Evolutionary conservation across 208 protist genomes (phyloP), one percentile per base, ranked within the genome.

Genomic region (Leptomonas seymouri): DNA sequence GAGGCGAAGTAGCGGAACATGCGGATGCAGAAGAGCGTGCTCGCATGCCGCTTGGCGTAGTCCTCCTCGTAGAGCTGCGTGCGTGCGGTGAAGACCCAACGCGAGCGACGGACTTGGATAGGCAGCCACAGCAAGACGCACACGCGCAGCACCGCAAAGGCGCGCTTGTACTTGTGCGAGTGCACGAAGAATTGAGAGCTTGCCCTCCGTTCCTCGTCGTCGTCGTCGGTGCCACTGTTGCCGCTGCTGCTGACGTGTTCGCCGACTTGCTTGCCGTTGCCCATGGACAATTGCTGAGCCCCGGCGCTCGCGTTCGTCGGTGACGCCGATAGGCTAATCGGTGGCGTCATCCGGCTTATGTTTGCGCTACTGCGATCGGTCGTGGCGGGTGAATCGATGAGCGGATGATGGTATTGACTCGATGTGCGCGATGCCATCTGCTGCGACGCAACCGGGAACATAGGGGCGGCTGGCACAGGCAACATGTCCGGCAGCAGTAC

Each of bases 71-170:
- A 55, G 41, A 31, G 44, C 31, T 23, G 15, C 39, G 50, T 28
- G 44, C 80, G 61, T 41, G 81, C 36, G 21, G 42, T 62, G 44
- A 79, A 71, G 39, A 72, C 44, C 74, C 77, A 79, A 54, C 67
- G 56, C 18, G 84, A 89, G 34, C 89, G 84, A 12, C 56, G 60
- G 36, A 65, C 67, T 53, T 85, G 72, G 21, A 87, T 41, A 0
- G 71, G 54, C 14, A 82, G 66, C 78, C 80, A 90, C 42, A 94
- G 63, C 58, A 78, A 61, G 57, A 92, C 68, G 34, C 74, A 89
- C 3, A 91, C 75, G 16, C 80, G 80, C 25, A 94, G 71, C 45
- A 74, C 78, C 36, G 76, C 74, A 57, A 84, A 89, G 42, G 84
- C 86, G 39, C 75, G 75, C 44, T 70, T 74, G 66, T 82, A 62